Conservation (phyloP, 169 alveolate species). For the Plasmodium gonderi region DNA sequence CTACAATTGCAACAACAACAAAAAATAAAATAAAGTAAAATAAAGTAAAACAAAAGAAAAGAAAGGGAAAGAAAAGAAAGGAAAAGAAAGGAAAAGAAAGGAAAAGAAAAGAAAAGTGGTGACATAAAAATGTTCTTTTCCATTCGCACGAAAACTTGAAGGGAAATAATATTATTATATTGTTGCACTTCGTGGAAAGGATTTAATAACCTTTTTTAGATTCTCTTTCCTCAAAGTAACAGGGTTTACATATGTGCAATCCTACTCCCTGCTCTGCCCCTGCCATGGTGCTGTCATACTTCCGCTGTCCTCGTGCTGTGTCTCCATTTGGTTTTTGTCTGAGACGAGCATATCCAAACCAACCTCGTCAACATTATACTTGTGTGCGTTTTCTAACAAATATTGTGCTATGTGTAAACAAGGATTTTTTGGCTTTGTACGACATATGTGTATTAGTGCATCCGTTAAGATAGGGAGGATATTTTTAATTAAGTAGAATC, state of each 20-base stretch:
- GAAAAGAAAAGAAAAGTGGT: neutral
- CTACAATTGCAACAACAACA: no score
- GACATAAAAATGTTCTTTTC: neutral
- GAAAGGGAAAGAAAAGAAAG: neutral
- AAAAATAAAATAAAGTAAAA: no score
- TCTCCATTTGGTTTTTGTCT: neutral
- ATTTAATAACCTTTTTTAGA: no score
- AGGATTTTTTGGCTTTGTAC: conserved; percentile 59
- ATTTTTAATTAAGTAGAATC: conserved; percentile 55
- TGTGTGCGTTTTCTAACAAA: conserved; percentile 58
- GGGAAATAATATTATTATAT: no score
- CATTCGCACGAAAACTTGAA: no score
- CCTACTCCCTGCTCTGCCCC: no score
- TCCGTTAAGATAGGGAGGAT: conserved; percentile 61
- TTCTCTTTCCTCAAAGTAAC: no score
- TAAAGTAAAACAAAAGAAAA: no score
- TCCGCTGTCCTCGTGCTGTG: neutral
- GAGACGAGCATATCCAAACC: neutral
- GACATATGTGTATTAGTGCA: conserved; percentile 57
- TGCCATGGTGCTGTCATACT: no score
- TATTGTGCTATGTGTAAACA: conserved; percentile 65
- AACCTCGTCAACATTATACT: conserved; percentile 41
- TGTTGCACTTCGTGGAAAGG: no score
- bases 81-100: neutral
- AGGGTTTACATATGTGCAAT: no score